Evolutionary conservation across 2,329 filamentous ascomycete species (phyloP), one percentile per base, ranked within the genome.

Genomic region (Tolypocladium nubicola): DNA sequence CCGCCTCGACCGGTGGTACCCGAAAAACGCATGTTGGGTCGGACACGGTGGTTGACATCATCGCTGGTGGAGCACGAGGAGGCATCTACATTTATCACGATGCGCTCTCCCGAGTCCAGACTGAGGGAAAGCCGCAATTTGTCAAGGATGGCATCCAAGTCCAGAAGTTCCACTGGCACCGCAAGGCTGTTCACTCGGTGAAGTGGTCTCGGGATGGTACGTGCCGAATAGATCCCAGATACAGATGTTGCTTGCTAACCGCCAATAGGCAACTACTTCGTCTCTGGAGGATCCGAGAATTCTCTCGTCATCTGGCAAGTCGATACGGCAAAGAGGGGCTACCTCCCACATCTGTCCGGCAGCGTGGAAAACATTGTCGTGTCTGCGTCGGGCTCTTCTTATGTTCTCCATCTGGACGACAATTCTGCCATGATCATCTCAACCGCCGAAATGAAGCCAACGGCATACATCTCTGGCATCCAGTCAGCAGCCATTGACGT

Each of bases 151-250:
- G 81, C 23, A 68, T 83, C 30, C 77, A 79, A 59, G 79, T 79
- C 39, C 84, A 86, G 57, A 88, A 87, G 61, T 78, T 92, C 56
- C 94, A 97, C 70, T 99, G 94, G 94, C 94, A 99, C 71, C 83
- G 91, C 64, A 85, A 86, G 64, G 83, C 87, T 53, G 91, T 97
- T 10, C 86, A 88, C 64, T 82, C 89, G 11, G 79, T 96, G 58
- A 96, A 94, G 71, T 97, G 92, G 89, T 97, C 94, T 16, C 79
- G 79, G 63, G 94, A 99, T 78, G 92, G 93, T 90, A 80, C 45
- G 69, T 11, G n/a, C 9, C 30, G 9, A 5, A 19, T 16, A 11
- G 1, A 33, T 4, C 13, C 11, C 7, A 33, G 10, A 30, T 21
- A 13, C 19, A 10, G 9, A 52, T n/a, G 14, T 37, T 52, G 47